phyloP scores from a whole-genome alignment of 1,284 basidiomycete genomes.

The Spongispora temasekensis region DNA sequence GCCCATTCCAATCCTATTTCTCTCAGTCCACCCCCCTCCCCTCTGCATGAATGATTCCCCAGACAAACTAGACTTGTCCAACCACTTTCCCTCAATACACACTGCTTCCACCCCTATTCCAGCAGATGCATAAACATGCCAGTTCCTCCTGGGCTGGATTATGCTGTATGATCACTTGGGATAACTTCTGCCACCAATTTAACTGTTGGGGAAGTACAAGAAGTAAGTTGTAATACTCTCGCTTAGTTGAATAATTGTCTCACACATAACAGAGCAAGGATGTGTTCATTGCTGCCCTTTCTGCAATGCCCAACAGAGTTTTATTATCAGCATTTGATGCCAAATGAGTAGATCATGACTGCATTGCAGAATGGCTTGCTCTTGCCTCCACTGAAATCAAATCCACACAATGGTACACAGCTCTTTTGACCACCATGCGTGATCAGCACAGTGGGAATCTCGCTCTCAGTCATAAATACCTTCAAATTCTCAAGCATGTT shows the following conservation, averaged over 20 bases:
- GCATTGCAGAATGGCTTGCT: neutral
- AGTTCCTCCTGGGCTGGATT: neutral
- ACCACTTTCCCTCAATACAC: neutral
- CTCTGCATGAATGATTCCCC: neutral
- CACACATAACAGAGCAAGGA: neutral
- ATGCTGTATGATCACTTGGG: neutral
- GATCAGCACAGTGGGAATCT: neutral
- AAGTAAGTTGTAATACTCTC: neutral
- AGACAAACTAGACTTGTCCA: neutral
- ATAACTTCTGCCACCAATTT: neutral
- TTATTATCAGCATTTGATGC: neutral
- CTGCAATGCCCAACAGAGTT: neutral
- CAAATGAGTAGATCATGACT: neutral
- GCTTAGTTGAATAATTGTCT: neutral
- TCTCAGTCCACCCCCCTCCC: neutral
- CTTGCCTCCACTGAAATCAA: neutral
- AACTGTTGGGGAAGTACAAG: neutral
- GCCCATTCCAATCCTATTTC: neutral
- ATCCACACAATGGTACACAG: neutral
- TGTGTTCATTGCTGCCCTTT: neutral
- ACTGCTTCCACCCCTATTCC: neutral
- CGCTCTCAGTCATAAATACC: neutral
- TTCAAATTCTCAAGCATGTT: neutral
- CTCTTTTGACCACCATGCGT: neutral
- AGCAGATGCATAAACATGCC: too few relatives aligned